A percentile compares a stretch with the other conserved stretches of the same genome.
These are phyloP conservation scores for Lasiodiplodia sp. DNA, from an alignment of 2,329 filamentous ascomycete genomes.

Conservation along the genomic window DNA sequence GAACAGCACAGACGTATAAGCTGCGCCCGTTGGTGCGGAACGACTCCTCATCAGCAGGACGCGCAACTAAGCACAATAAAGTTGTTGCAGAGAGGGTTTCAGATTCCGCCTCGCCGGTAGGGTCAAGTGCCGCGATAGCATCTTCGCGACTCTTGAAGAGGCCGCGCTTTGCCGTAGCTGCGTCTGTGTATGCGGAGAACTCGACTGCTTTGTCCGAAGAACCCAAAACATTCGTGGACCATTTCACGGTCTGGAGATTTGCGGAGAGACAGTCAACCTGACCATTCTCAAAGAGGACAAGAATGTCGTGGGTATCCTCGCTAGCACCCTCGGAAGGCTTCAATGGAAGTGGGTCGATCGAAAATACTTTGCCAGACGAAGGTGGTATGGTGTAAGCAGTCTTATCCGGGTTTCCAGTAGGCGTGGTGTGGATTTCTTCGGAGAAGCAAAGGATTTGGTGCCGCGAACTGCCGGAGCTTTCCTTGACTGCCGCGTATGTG, in stretches of 20 bases:
- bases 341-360: constrained; percentile 44
- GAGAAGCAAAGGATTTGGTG: constrained; percentile 62
- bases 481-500: constrained; percentile 62
- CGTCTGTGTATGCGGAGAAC: constrained; percentile 45
- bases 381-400: constrained; percentile 40
- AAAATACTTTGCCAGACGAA: constrained; percentile 36
- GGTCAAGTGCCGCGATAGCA: constrained; percentile 48
- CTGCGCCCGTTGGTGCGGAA: constrained; percentile 31
- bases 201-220: constrained; percentile 39
- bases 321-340: constrained; percentile 33
- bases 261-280: constrained; percentile 67
- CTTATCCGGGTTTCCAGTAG: constrained; percentile 43
- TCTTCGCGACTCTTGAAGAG: constrained; percentile 55
- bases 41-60: constrained; percentile 31
- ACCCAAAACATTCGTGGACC: constrained; percentile 38
- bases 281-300: constrained; percentile 68
- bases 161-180: constrained; percentile 51
- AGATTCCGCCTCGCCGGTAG: constrained; percentile 37
- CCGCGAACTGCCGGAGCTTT: constrained; percentile 55
- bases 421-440: constrained; percentile 54
- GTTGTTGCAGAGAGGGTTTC: constrained; percentile 46
- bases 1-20: constrained; percentile 41
- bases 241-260: constrained; percentile 51
- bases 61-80: constrained; percentile 44
- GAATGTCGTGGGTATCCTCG: constrained; percentile 52